These are phyloP conservation scores for Cydonia oblonga DNA, from an alignment of 331 rosid genomes.

Conservation along the genomic window DNA sequence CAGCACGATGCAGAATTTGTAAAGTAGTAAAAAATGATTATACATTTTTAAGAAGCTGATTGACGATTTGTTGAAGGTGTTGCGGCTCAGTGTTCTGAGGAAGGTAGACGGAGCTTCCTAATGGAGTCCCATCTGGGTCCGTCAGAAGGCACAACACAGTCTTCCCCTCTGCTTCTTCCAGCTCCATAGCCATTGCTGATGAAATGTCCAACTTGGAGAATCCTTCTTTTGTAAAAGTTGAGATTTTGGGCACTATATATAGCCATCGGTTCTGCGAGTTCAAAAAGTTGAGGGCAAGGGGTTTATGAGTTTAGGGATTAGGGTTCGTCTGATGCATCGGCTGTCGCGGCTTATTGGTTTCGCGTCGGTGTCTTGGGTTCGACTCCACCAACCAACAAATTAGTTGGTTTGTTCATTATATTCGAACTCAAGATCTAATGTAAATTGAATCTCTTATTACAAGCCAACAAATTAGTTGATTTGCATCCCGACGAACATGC, in stretches of 20 bases:
- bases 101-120: slow-evolving; percentile 54
- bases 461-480: too few species aligned
- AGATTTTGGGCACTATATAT: neutral
- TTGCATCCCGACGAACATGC: too few species aligned
- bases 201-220: neutral
- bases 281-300: neutral
- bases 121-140: slow-evolving; percentile 66
- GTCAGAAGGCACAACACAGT: slow-evolving; percentile 62
- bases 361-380: neutral
- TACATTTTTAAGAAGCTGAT: slow-evolving; percentile 63
- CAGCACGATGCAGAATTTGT: neutral
- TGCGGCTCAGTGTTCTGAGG: slow-evolving; percentile 66
- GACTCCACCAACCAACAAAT: neutral
- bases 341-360: neutral
- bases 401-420: too few species aligned
- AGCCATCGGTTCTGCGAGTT: neutral
- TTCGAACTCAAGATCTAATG: too few species aligned
- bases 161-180: slow-evolving; percentile 15
- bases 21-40: neutral
- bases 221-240: neutral
- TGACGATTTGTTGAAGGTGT: slow-evolving; percentile 75
- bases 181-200: neutral
- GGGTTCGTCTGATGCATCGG: neutral
- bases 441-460: too few species aligned
- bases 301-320: neutral